phyloP scores from a whole-genome alignment of 164 flowering plant species.

The Aristolochia fimbriata region DNA sequence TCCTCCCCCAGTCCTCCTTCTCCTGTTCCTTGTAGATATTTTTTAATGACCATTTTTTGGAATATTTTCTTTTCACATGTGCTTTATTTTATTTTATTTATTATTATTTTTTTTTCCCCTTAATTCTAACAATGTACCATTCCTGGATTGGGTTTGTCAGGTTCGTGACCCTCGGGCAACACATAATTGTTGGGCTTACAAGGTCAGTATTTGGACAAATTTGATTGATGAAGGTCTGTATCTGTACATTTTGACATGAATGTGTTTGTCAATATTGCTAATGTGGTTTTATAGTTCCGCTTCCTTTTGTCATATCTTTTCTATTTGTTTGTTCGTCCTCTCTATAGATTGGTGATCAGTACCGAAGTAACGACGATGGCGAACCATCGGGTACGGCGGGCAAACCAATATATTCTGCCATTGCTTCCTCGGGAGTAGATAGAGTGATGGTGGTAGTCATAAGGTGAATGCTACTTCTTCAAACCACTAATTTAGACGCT shows the following conservation, averaged over 20 bases:
- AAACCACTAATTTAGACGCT: not conserved
- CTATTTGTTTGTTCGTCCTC: not conserved
- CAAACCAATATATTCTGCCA: constrained; percentile 85
- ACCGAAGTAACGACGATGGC: constrained; percentile 80
- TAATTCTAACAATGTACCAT: not conserved
- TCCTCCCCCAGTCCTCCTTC: not conserved
- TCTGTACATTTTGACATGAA: not conserved
- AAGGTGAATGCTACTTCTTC: constrained; percentile 34
- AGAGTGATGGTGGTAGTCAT: constrained; percentile 92
- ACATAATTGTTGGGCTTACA: constrained; percentile 99
- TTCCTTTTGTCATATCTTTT: not conserved
- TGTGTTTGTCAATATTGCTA: not conserved
- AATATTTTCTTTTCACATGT: no score
- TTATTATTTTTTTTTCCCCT: not conserved
- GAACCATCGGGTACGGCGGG: constrained; percentile 99
- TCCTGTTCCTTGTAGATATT: not conserved
- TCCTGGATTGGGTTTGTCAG: constrained; percentile 17
- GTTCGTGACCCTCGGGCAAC: constrained; percentile 74
- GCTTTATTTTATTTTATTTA: not conserved
- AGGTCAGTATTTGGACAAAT: constrained; percentile 29
- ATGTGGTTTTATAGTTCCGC: not conserved
- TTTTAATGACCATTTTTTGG: no score
- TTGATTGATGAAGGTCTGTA: not conserved
- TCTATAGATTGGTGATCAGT: constrained; percentile 77
- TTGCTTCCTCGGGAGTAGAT: constrained; percentile 77